Evolutionary conservation across 176 grass and related monocot genomes (phyloP).

Genomic region (Typha latifolia): DNA sequence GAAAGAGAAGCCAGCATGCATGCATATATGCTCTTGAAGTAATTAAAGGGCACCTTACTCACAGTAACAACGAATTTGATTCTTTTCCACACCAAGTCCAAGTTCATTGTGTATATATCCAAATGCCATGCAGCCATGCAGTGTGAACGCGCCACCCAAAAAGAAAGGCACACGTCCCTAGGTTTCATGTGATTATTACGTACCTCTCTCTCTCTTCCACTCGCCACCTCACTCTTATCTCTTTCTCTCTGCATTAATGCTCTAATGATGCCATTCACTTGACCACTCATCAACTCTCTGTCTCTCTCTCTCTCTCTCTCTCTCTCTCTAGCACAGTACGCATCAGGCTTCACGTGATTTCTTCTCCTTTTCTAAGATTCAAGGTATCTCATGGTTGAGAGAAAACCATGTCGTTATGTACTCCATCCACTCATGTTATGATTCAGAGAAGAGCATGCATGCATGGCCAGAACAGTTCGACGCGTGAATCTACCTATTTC

Average conservation of each 20-base stretch:
- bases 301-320: neutral
- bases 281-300: too few species aligned
- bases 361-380: neutral
- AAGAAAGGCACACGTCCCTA: too few species aligned
- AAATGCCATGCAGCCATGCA: too few species aligned
- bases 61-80: too few species aligned
- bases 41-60: too few species aligned
- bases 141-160: too few species aligned
- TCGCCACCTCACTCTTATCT: neutral
- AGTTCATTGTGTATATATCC: too few species aligned
- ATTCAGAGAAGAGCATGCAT: neutral
- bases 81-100: too few species aligned
- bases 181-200: neutral
- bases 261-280: neutral
- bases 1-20: too few species aligned
- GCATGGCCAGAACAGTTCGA: constrained; percentile 3
- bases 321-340: neutral
- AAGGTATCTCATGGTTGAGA: neutral
- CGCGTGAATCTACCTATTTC: constrained; percentile 16
- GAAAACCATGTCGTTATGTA: neutral
- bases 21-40: too few species aligned
- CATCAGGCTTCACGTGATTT: neutral
- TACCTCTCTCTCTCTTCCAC: neutral
- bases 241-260: neutral
- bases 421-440: neutral